Evolutionary conservation across 305 asterid genomes (phyloP).

Genomic region (Andrographis paniculata): DNA sequence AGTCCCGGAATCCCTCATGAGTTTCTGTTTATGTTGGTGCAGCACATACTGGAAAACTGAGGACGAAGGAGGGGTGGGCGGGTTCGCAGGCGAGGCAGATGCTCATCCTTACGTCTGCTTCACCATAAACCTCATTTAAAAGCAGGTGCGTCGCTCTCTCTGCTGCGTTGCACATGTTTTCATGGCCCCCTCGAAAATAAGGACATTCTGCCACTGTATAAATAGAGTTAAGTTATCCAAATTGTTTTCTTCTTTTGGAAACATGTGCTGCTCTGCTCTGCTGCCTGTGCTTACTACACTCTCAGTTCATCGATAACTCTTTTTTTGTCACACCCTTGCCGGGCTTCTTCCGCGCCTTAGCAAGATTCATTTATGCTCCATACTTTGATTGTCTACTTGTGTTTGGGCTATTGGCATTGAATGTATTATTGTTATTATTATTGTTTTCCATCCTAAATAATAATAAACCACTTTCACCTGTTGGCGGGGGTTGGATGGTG

Average conservation of each 20-base stretch:
- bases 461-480: too few relatives aligned
- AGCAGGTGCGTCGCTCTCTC: slow-evolving; percentile 1
- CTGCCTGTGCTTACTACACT: too few relatives aligned
- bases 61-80: slow-evolving; percentile 56
- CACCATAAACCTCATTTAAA: slow-evolving; percentile 65
- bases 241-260: background rate
- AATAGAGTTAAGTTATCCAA: slow-evolving; percentile 22
- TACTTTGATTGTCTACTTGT: too few relatives aligned
- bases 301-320: too few relatives aligned
- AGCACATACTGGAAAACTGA: slow-evolving; percentile 73
- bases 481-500: too few relatives aligned
- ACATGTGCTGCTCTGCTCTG: too few relatives aligned
- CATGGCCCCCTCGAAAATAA: slow-evolving; percentile 19
- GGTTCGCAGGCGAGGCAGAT: slow-evolving; percentile 57
- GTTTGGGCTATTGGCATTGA: too few relatives aligned
- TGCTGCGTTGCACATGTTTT: slow-evolving; percentile 7
- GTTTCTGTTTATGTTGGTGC: slow-evolving; percentile 24
- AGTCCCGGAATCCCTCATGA: slow-evolving; percentile 16
- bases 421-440: too few relatives aligned
- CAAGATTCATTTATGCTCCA: too few relatives aligned
- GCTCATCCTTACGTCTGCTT: slow-evolving; percentile 73
- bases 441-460: too few relatives aligned
- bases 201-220: slow-evolving; percentile 23
- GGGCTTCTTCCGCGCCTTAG: too few relatives aligned
- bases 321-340: too few relatives aligned